phyloP scores from a whole-genome alignment of 176 grass and related monocot genomes.

The Oryza australiensis region DNA sequence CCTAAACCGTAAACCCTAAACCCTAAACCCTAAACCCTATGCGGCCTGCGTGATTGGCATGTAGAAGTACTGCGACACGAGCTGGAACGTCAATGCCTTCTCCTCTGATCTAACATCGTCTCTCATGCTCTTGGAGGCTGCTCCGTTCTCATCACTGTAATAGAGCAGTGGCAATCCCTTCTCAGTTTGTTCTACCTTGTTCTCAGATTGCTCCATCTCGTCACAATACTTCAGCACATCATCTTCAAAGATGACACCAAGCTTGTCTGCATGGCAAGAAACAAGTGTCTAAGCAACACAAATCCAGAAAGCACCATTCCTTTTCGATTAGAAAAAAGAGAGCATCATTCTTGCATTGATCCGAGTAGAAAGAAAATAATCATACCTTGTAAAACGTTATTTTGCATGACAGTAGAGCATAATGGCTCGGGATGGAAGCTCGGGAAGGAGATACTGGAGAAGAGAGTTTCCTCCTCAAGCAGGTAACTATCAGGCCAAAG shows the following conservation, averaged over 20 bases:
- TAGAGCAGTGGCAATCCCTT: background rate
- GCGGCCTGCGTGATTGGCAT: no score
- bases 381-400: slow-evolving; percentile 29
- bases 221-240: slow-evolving; percentile 50
- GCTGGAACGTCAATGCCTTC: no score
- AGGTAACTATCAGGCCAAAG: no score
- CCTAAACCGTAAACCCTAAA: no score
- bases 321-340: no score
- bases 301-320: background rate
- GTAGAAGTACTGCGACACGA: no score
- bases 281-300: background rate
- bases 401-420: background rate
- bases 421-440: slow-evolving; percentile 17
- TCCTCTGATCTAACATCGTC: no score
- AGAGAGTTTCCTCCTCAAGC: no score
- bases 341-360: background rate
- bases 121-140: no score
- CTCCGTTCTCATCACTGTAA: slow-evolving; percentile 7
- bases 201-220: slow-evolving; percentile 24
- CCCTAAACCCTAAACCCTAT: no score
- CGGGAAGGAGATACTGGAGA: slow-evolving; percentile 32
- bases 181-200: background rate
- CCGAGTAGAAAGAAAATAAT: background rate
- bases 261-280: slow-evolving; percentile 26
- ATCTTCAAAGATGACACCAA: slow-evolving; percentile 28